phyloP scores from a whole-genome alignment of 2,329 filamentous ascomycete genomes.

The Cercospora canescens region DNA sequence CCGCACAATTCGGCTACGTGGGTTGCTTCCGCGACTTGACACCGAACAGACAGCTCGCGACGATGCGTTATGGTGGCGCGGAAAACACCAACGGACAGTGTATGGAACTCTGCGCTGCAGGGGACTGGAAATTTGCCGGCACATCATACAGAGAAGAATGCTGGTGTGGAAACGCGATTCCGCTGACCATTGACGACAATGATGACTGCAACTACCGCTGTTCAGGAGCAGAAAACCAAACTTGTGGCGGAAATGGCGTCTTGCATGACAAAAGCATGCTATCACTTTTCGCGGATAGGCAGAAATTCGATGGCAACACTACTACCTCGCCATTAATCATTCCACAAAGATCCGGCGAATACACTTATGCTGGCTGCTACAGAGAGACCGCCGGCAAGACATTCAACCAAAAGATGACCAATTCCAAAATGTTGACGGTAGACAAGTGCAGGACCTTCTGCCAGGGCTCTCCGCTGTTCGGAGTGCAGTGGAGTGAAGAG shows the following conservation, averaged over 20 bases:
- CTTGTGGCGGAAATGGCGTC: constrained; percentile 29
- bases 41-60: constrained; percentile 24
- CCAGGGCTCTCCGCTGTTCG: constrained; percentile 34
- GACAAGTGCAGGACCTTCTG: constrained; percentile 38
- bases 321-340: constrained; percentile 29
- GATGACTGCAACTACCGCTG: constrained; percentile 22
- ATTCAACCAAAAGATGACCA: constrained; percentile 21
- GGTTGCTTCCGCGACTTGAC: constrained; percentile 39
- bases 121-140: constrained; percentile 39
- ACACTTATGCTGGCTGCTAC: constrained; percentile 27
- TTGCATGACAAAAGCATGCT: constrained; percentile 3
- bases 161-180: constrained; percentile 21
- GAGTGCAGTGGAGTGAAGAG: constrained; percentile 35
- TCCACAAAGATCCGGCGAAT: constrained; percentile 26
- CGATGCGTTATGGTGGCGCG: constrained; percentile 30
- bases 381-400: constrained; percentile 10
- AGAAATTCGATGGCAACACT: constrained; percentile 29
- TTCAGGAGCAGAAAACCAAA: constrained; percentile 30
- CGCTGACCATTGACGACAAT: constrained; percentile 16
- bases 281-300: constrained; percentile 21
- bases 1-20: not conserved
- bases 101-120: constrained; percentile 31
- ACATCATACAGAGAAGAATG: constrained; percentile 36
- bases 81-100: constrained; percentile 37
- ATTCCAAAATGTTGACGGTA: constrained; percentile 36